Percentiles rank a stretch among this genome's conserved stretches.
Evolutionary conservation across 2,329 filamentous ascomycete genomes (phyloP).

Genomic region (Aspergillus cejpii): DNA sequence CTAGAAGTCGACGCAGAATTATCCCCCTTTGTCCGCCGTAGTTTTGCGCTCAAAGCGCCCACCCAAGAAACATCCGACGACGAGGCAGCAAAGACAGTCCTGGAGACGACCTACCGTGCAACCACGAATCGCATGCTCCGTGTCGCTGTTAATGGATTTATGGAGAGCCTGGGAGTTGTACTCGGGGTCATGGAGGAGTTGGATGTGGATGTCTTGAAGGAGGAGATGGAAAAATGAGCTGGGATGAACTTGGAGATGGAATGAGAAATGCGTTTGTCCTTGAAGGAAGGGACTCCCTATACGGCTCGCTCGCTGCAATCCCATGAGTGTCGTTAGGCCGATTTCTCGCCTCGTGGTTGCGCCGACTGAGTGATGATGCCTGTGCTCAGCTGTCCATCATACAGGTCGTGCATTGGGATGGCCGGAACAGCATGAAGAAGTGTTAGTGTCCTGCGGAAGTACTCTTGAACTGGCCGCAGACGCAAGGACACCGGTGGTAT

Average conservation of each 20-base stretch:
- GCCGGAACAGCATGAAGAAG: no score
- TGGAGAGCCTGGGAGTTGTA: slow-evolving; percentile 80
- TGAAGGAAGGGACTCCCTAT: neutral
- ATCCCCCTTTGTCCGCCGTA: slow-evolving; percentile 71
- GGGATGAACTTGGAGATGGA: neutral
- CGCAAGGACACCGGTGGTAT: no score
- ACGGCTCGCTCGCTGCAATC: neutral
- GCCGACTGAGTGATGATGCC: no score
- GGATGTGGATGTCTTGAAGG: slow-evolving; percentile 67
- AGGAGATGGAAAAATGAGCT: slow-evolving; percentile 21
- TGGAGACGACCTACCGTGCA: slow-evolving; percentile 72
- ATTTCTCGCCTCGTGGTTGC: neutral
- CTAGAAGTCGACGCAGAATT: slow-evolving; percentile 84
- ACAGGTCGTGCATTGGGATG: no score
- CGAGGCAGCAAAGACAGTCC: slow-evolving; percentile 45
- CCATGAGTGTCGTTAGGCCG: neutral
- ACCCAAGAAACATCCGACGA: slow-evolving; percentile 17
- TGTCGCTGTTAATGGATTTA: slow-evolving; percentile 92
- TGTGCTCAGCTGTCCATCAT: no score
- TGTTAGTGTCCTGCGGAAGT: no score
- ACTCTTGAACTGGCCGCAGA: no score
- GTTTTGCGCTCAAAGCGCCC: slow-evolving; percentile 52
- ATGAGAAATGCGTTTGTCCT: neutral
- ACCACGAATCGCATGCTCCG: slow-evolving; percentile 95
- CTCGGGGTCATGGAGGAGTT: slow-evolving; percentile 85